phyloP scores from a whole-genome alignment of 345 rosid genomes.

The Combretum micranthum region DNA sequence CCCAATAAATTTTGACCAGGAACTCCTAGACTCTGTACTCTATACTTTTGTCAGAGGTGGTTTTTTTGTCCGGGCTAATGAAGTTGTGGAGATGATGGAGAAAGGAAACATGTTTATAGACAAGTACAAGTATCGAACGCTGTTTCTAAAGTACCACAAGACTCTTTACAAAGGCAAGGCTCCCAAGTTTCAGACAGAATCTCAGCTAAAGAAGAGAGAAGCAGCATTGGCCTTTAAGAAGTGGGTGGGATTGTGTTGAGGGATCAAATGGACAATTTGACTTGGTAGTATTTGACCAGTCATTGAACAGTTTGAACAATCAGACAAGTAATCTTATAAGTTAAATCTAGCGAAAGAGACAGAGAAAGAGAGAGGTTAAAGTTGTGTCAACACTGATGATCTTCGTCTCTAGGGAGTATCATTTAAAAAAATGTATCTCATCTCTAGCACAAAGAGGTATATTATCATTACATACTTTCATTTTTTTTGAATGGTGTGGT shows the following conservation, averaged over 20 bases:
- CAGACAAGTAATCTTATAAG: too few species aligned
- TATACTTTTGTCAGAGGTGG: conserved; percentile 90
- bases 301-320: too few species aligned
- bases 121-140: conserved; percentile 76
- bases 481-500: too few species aligned
- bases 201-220: conserved; percentile 71
- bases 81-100: conserved; percentile 82
- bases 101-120: conserved; percentile 75
- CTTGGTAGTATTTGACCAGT: too few species aligned
- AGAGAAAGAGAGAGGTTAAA: too few species aligned
- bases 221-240: conserved; percentile 65
- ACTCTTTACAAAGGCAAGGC: conserved; percentile 82
- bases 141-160: conserved; percentile 88
- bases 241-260: conserved; percentile 67
- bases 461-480: too few species aligned
- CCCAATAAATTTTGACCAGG: conserved; percentile 80
- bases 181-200: conserved; percentile 81
- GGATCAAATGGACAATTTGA: too few species aligned
- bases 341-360: too few species aligned
- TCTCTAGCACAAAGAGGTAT: too few species aligned
- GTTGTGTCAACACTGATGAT: too few species aligned
- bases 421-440: too few species aligned
- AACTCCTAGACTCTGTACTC: conserved; percentile 83
- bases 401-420: too few species aligned
- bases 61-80: conserved; percentile 69